Percentiles rank a stretch among this genome's conserved stretches.
Evolutionary conservation across 2,329 filamentous ascomycete species (phyloP).

Genomic region (Pseudocercospora fuligena): DNA sequence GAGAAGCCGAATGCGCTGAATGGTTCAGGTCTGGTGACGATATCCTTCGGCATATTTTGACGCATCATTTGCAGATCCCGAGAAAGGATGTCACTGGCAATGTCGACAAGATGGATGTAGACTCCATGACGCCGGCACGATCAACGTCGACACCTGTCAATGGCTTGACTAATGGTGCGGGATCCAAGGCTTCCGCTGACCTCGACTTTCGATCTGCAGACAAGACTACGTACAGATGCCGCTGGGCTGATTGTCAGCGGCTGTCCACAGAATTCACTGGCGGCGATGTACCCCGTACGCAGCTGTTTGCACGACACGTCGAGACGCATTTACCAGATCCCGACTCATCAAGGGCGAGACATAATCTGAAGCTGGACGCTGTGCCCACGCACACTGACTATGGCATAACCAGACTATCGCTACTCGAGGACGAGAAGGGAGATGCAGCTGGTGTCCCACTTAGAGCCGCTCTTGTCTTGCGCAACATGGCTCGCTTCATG

Average conservation of each 20-base stretch:
- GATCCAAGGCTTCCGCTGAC: conserved; percentile 7
- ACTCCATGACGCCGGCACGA: conserved; percentile 25
- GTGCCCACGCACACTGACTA: conserved; percentile 19
- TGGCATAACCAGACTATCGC: conserved; percentile 47
- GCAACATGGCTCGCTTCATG: conserved; percentile 70
- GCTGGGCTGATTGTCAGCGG: conserved; percentile 70
- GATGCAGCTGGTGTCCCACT: conserved; percentile 79
- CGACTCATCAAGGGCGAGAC: conserved; percentile 34
- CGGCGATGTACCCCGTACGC: conserved; percentile 26
- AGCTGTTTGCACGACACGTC: conserved; percentile 58
- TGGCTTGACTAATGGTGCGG: conserved; percentile 29
- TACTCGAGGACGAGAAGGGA: conserved; percentile 53
- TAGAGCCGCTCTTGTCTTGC: conserved; percentile 74
- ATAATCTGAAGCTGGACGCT: conserved; percentile 31
- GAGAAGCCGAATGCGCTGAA: conserved; percentile 49
- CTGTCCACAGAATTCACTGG: conserved; percentile 48
- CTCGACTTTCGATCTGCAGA: conserved; percentile 41
- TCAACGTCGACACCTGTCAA: conserved; percentile 25
- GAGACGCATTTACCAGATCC: conserved; percentile 68
- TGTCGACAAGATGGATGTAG: conserved; percentile 56
- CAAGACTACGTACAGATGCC: conserved; percentile 60
- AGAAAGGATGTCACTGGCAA: conserved; percentile 49
- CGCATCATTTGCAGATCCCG: conserved; percentile 64
- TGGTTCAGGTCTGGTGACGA: conserved; percentile 68
- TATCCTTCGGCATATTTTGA: conserved; percentile 75